Evolutionary conservation across 1,139 yeast genomes (phyloP).

Genomic region (Wickerhamomyces sp.): DNA sequence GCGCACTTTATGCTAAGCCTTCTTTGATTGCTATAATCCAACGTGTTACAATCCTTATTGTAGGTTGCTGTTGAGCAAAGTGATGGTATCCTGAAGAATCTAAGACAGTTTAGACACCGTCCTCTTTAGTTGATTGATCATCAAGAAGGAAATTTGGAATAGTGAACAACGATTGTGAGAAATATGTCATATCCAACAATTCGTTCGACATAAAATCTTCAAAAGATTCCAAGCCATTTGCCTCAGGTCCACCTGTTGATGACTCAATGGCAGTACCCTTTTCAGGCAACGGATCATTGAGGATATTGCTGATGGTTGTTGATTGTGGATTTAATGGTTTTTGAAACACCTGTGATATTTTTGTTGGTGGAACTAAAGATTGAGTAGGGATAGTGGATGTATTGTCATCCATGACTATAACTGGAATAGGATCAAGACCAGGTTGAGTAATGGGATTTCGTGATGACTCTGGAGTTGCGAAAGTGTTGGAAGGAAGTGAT

Average conservation of each 20-base stretch:
- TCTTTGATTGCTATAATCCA: too few species aligned
- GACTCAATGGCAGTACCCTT: too few species aligned
- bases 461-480: background rate
- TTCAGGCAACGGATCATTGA: background rate
- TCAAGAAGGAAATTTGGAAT: constrained; percentile 6
- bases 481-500: background rate
- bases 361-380: background rate
- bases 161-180: constrained; percentile 7
- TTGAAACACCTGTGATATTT: background rate
- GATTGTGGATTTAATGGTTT: background rate
- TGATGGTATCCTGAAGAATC: too few species aligned
- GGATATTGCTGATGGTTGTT: background rate
- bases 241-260: too few species aligned
- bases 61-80: too few species aligned
- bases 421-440: background rate
- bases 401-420: too few species aligned
- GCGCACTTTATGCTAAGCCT: too few species aligned
- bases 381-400: background rate
- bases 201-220: constrained; percentile 1
- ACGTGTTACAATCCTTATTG: too few species aligned
- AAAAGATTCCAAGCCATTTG: background rate
- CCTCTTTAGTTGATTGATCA: background rate
- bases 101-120: too few species aligned
- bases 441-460: too few species aligned
- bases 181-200: constrained; percentile 5